Evolutionary conservation across 306 rosid genomes (phyloP), one percentile per base, ranked within the genome.

Genomic region (Fagus sylvatica): DNA sequence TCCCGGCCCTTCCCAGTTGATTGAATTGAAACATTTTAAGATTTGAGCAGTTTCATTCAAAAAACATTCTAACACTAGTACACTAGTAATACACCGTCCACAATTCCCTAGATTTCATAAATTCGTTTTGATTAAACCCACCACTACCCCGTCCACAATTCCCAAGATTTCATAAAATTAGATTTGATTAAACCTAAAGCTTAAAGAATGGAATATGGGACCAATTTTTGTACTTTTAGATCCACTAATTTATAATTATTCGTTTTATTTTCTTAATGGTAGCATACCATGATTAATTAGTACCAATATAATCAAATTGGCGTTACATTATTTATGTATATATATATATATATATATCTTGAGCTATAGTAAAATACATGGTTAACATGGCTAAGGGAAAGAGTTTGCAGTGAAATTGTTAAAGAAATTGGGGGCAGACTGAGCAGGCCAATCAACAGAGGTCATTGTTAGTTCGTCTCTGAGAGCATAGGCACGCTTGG

Each of bases 401-500:
- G 71, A n/a, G 71, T 39, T 9, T 34, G 15, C 49, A 2, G 71
- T 37, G 71, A 66, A 66, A 33, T 42, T 41, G 59, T 7, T 72
- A 51, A n/a, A 72, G 41, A 34, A 46, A 17, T 51, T 16, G 49
- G 71, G 71, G 1, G 15, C 68, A 69, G 36, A 53, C 39, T 69
- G 74, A 3, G 55, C 7, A 43, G 57, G 75, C 62, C 71, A 80
- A 74, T 60, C 40, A 33, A 28, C 53, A 55, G 54, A 41, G n/a
- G 71, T 55, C 66, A 37, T 69, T 59, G 37, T 62, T 34, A 59
- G 75, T 80, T 30, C 79, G 42, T 61, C 15, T 48, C 73, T 62
- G 72, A 11, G 81, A 78, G 72, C 51, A 71, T 4, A 84, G 87
- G 88, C 90, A 88, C 94, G 94, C 94, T 80, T 88, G 76, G 85